Evolutionary conservation across 805 yeast genomes (phyloP), one percentile per base, ranked within the genome.

Genomic region (Saturnispora mendoncae): DNA sequence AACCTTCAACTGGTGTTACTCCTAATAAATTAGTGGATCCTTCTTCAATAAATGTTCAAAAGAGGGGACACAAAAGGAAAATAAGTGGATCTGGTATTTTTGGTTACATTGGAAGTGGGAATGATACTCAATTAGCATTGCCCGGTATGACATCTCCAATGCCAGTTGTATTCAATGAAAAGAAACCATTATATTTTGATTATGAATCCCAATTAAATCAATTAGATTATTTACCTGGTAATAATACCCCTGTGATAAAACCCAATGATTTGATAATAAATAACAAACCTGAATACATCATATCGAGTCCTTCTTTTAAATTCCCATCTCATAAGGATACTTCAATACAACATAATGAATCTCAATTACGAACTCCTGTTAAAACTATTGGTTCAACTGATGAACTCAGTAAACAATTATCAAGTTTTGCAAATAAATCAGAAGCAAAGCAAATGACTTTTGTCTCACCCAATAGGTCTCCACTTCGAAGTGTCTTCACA

Each of bases 41-140:
- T 13, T 12, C 25, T 21, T 12, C 19, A n/a, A 24, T 26, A 20
- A n/a, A n/a, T n/a, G n/a, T n/a, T n/a, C n/a, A n/a, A n/a, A 27
- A 32, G 13, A 23, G 54, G 49, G 43, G 55, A 58, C 90, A 82
- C 54, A 60, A 70, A 40, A 71, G 84, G 48, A 75, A 76, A 44
- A 67, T 74, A 15, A 80, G 87, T 63, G 94, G 94, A 12, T 80
- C 90, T 4, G 90, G 84, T 2, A 82, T 83, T 21, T 83, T 83
- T 58, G 94, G 94, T 0, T 82, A 72, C 49, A 63, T 69, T 7
- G 77, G 75, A 35, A 36, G 47, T 0, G 88, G 82, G 55, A 69
- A 70, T 45, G 72, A 74, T 44, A 51, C 57, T 12, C 80, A 76
- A 36, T 57, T 82, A 28, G 75, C 84, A 2, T 69, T 82, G 34